Conservation (phyloP, 805 yeast species). For the Jamesozyma rosinii region DNA sequence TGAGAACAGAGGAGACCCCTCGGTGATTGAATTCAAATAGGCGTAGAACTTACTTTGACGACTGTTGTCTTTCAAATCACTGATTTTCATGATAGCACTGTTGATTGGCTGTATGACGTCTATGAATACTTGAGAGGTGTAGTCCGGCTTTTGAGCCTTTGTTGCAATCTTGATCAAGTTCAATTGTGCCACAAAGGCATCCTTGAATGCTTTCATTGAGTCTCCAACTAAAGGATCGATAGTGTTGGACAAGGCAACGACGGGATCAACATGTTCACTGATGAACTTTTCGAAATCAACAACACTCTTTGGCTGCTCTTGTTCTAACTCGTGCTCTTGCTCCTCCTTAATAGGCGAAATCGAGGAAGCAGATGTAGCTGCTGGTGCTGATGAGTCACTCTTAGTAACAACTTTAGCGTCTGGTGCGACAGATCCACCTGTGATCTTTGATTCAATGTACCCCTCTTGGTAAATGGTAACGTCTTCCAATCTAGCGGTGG, state of each 20-base stretch:
- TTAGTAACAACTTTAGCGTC: neutral
- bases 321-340: too few species aligned
- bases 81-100: slow-evolving; percentile 46
- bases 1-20: slow-evolving; percentile 82
- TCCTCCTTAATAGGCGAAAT: slow-evolving; percentile 6
- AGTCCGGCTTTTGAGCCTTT: slow-evolving; percentile 56
- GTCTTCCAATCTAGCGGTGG: slow-evolving; percentile 87
- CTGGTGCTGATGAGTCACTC: neutral
- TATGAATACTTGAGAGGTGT: slow-evolving; percentile 43
- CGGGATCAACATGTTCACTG: slow-evolving; percentile 46
- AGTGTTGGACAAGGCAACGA: slow-evolving; percentile 34
- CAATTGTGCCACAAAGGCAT: slow-evolving; percentile 50
- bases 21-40: slow-evolving; percentile 75
- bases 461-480: slow-evolving; percentile 71
- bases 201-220: slow-evolving; percentile 39
- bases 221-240: slow-evolving; percentile 43
- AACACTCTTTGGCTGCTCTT: slow-evolving; percentile 35
- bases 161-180: slow-evolving; percentile 50
- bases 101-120: slow-evolving; percentile 63
- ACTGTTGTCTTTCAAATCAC: slow-evolving; percentile 62
- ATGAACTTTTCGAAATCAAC: slow-evolving; percentile 48
- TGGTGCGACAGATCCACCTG: slow-evolving; percentile 1
- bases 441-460: slow-evolving; percentile 32
- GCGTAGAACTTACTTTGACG: slow-evolving; percentile 56
- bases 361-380: slow-evolving; percentile 12